Percentiles rank a stretch among this genome's conserved stretches.
Conservation (phyloP, 441 rosid species). For the Eugenia klotzschiana region DNA sequence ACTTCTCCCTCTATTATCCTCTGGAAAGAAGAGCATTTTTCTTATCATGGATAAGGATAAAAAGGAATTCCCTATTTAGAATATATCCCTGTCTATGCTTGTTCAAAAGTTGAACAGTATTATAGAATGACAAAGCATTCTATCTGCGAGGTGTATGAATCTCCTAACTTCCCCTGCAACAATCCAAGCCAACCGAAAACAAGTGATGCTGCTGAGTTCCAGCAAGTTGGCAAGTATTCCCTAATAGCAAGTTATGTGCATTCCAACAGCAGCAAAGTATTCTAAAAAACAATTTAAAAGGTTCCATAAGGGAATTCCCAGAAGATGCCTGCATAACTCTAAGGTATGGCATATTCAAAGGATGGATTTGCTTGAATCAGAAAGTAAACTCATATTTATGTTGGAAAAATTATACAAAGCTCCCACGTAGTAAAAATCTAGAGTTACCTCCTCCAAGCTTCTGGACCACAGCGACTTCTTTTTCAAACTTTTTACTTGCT, state of each 20-base stretch:
- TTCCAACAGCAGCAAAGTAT: background rate
- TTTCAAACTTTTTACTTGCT: conserved; percentile 78
- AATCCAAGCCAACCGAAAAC: background rate
- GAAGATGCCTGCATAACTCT: background rate
- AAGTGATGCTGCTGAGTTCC: background rate
- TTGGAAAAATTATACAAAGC: background rate
- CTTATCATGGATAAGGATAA: background rate
- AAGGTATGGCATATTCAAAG: background rate
- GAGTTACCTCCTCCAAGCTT: conserved; percentile 87
- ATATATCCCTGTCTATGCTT: background rate
- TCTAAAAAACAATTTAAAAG: background rate
- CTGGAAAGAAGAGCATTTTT: background rate
- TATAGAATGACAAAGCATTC: background rate
- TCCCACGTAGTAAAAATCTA: background rate
- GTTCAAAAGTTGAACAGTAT: background rate
- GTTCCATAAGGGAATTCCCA: background rate
- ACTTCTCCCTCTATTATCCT: background rate
- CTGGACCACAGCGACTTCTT: conserved; percentile 97
- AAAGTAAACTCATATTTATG: background rate
- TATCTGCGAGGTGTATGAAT: background rate
- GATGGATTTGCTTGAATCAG: background rate
- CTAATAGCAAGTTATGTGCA: background rate
- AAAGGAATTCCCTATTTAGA: background rate
- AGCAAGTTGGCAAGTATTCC: background rate
- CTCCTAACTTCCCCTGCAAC: background rate